These are phyloP conservation scores for Chlorella variabilis DNA, from an alignment of 163 green algal species.

Conservation along the genomic window DNA sequence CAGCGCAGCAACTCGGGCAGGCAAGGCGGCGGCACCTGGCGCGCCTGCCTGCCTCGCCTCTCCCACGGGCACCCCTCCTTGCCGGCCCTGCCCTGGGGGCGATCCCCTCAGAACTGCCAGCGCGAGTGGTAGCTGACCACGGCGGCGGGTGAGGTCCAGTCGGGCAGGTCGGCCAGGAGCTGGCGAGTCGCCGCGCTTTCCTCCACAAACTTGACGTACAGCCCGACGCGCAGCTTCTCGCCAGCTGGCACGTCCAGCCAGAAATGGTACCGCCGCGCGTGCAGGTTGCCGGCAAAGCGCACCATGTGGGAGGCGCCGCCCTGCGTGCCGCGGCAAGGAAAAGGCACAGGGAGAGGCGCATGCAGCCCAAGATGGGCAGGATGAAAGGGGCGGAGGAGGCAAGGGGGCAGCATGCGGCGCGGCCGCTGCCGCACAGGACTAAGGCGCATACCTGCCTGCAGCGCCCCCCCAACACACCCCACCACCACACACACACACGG, in stretches of 20 bases:
- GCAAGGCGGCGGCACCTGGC: too few relatives aligned
- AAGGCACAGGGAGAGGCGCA: too few relatives aligned
- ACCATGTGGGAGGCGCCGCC: conserved; percentile 39
- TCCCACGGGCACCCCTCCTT: too few relatives aligned
- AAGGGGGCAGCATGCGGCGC: too few relatives aligned
- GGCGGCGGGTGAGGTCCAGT: conserved; percentile 13
- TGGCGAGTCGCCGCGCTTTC: neutral
- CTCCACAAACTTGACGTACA: conserved; percentile 42
- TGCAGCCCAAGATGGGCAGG: too few relatives aligned
- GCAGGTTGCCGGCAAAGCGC: conserved; percentile 37
- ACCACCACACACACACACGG: neutral
- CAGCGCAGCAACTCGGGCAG: too few relatives aligned
- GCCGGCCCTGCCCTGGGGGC: too few relatives aligned
- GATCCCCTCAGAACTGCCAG: conserved; percentile 13
- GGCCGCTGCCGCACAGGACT: too few relatives aligned
- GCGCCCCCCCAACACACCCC: too few relatives aligned
- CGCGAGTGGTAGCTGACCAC: conserved; percentile 33
- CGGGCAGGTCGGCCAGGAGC: conserved; percentile 22
- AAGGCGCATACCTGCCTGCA: too few relatives aligned
- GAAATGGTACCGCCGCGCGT: conserved; percentile 8
- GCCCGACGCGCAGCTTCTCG: neutral
- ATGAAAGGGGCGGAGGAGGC: neutral
- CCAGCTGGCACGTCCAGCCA: conserved; percentile 38
- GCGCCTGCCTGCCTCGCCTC: too few relatives aligned
- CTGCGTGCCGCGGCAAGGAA: too few relatives aligned